Evolutionary conservation across 192 early-diverging fungal genomes (phyloP).

Genomic region (Coemansia biformis): DNA sequence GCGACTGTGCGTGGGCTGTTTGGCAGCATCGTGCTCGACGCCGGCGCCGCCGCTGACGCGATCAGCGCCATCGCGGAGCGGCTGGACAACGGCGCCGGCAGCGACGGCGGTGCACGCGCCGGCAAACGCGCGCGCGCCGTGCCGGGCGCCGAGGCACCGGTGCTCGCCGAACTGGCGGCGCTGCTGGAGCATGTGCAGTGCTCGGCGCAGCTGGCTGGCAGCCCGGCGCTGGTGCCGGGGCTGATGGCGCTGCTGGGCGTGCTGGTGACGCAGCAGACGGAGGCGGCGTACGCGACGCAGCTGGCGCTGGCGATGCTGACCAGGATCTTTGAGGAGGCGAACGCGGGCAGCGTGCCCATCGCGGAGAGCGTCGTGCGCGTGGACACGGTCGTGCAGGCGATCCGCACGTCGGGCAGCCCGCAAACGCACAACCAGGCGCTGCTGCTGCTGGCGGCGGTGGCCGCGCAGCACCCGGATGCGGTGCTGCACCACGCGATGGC

Average conservation of each 20-base stretch:
- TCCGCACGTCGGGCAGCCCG: conserved; percentile 84
- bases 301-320: conserved; percentile 67
- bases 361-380: conserved; percentile 67
- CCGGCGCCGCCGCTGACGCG: conserved; percentile 23
- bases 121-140: conserved; percentile 21
- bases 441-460: conserved; percentile 81
- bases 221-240: conserved; percentile 55
- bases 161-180: conserved; percentile 55
- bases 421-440: conserved; percentile 91
- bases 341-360: conserved; percentile 7
- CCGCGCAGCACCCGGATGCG: conserved; percentile 68
- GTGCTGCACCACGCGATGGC: conserved; percentile 94
- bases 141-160: conserved; percentile 4
- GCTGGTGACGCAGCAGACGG: conserved; percentile 52
- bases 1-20: conserved; percentile 32
- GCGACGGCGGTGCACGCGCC: conserved; percentile 17
- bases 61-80: conserved; percentile 14
- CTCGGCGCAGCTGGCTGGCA: conserved; percentile 50
- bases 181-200: conserved; percentile 74
- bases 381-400: conserved; percentile 81
- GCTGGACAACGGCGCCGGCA: neutral
- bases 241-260: conserved; percentile 68
- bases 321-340: conserved; percentile 48
- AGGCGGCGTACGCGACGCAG: conserved; percentile 81
- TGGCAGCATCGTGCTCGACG: conserved; percentile 20